Base-by-base conservation (phyloP, 1,284 basidiomycete species). In the Gymnopus androsaceus region DNA sequence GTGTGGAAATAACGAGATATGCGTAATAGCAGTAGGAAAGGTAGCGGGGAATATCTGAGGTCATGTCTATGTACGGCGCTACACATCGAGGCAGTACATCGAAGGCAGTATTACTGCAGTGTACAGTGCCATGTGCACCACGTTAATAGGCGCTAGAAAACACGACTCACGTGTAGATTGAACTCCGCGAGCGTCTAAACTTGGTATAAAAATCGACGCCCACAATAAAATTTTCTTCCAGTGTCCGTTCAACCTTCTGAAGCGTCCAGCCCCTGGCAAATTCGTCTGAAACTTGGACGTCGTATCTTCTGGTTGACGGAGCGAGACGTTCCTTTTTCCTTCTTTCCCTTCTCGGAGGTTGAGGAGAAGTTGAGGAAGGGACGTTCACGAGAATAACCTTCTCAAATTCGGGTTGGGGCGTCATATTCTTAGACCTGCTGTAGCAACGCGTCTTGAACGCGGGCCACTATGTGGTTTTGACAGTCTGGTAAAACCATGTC, bases 391-490 rank as follows among this genome's bases (percentile, higher is more conserved):
- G 84, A 88, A 61, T 58, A 67, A 88, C 80, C 73, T 72, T 71
- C 64, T 70, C 69, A n/a, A n/a, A n/a, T 64, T 47, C 63, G 67
- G 63, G 64, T 65, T 66, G 76, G 75, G 76, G 81, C 82, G 81
- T 85, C 81, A 88, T 88, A 88, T 88, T 86, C 84, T 83, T 85
- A 73, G 78, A 85, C 83, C 80, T 82, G 78, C 84, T 81, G 83
- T 87, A 88, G 70, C 73, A 62, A 49, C 33, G n/a, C 27, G 9
- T 31, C 17, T 40, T 57, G n/a, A 17, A 42, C 25, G 50, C 72
- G 71, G 76, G 86, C 79, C 77, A 84, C 84, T 88, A 86, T 79
- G 85, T 86, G 78, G 81, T 84, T 58, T 81, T 87, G 86, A 88
- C 83, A 83, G 86, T 83, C 70, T 79, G 82, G 84, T 82, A 64